Base-by-base conservation (phyloP, 2,329 filamentous ascomycete species). In the Penicillium sp. region DNA sequence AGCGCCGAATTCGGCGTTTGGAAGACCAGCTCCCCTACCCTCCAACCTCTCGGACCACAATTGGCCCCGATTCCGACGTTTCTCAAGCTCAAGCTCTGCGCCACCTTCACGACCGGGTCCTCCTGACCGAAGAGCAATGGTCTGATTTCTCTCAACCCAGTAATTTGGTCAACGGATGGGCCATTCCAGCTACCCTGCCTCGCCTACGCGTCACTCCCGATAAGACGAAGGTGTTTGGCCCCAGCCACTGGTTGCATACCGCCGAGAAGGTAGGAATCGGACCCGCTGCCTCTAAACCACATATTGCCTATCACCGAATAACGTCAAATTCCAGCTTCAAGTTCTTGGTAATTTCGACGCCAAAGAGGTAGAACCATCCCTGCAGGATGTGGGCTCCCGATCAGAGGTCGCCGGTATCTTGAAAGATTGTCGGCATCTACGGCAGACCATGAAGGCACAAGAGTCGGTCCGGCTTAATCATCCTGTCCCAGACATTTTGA, bases 161-260 rank as follows among this genome's bases (percentile, higher is more conserved):
- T 26, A 41, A 41, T 28, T 18, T 41, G 26, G n/a, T 41, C 39
- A 24, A 73, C 1, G 54, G 60, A 11, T 38, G 75, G 73, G 1
- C 71, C 67, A 0, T 72, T 77, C 40, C 66, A 76, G 59, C 69
- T 25, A 39, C 53, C 9, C 59, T 65, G 3, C 56, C 59, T 0
- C 66, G 74, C 0, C 65, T 63, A 1, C 72, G 73, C 6, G 71
- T 71, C n/a, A 63, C 79, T 7, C 69, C 73, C 18, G 76, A 65
- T 51, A 84, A 83, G 56, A 76, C 74, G 0, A 71, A 79, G 0
- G 58, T 82, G 1, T 79, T 81, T 55, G 80, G 80, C 0, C 72
- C 76, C 45, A 78, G 73, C 44, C 77, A 80, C 55, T 79, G 76
- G 76, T 71, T 80, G n/a, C 78, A 76, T 49, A 69, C 68, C 2